Percentiles rank a stretch among this genome's conserved stretches.
Conservation (phyloP, 192 early-diverging fungal genomes). For the Borealophlyctis nickersoniae region DNA sequence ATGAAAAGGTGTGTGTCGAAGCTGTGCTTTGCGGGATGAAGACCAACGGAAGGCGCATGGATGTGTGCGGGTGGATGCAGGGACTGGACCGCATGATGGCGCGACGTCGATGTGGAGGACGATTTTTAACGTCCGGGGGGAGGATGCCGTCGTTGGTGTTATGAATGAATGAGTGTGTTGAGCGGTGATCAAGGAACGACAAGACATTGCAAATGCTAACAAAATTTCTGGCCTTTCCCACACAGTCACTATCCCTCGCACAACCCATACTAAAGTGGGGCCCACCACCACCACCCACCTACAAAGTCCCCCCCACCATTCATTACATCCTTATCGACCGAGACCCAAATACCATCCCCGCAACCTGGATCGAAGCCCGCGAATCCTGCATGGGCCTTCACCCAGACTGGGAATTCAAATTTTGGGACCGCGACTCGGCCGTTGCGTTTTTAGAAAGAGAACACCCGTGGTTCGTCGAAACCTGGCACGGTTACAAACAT, state of each 20-base stretch:
- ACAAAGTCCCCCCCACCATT: slow-evolving; percentile 31
- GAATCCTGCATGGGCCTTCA: slow-evolving; percentile 26
- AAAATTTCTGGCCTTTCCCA: background rate
- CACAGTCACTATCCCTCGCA: background rate
- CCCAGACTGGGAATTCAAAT: slow-evolving; percentile 25
- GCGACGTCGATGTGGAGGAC: background rate
- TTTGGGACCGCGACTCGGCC: slow-evolving; percentile 33
- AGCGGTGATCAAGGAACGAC: background rate
- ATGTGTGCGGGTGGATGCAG: no score
- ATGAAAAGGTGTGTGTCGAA: background rate
- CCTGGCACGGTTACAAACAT: slow-evolving; percentile 22
- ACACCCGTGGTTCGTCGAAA: slow-evolving; percentile 29
- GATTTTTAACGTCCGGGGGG: background rate
- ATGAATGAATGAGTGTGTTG: background rate
- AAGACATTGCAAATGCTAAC: background rate
- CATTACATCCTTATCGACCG: slow-evolving; percentile 31
- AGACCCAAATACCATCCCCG: slow-evolving; percentile 15
- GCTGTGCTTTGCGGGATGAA: no score
- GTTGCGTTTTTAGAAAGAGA: slow-evolving; percentile 21
- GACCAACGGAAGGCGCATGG: no score
- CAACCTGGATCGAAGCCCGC: slow-evolving; percentile 19
- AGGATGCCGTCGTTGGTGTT: background rate
- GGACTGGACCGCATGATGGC: no score
- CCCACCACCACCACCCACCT: background rate
- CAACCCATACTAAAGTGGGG: slow-evolving; percentile 14